A percentile compares a stretch with the other conserved stretches of the same genome.
These are phyloP conservation scores for Flammula alnicola DNA, from an alignment of 1,284 basidiomycete genomes.

Conservation along the genomic window DNA sequence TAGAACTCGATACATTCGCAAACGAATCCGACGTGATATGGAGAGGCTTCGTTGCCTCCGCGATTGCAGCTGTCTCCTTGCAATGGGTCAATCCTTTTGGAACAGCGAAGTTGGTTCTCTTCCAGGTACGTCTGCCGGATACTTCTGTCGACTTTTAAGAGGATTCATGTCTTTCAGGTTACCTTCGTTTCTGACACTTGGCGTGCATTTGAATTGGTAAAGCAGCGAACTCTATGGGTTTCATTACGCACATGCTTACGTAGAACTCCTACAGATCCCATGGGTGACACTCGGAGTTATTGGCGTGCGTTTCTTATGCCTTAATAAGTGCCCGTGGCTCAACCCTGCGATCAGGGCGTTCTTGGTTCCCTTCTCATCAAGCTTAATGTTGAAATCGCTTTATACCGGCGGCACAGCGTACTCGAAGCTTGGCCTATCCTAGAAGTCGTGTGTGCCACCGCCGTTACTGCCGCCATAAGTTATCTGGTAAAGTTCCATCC, in stretches of 20 bases:
- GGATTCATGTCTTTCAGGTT: constrained; percentile 41
- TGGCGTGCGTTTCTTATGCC: constrained; percentile 47
- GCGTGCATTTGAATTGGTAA: constrained; percentile 73
- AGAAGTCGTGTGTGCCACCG: constrained; percentile 65
- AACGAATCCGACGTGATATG: constrained; percentile 76
- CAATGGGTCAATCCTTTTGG: constrained; percentile 79
- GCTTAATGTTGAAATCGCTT: constrained; percentile 65
- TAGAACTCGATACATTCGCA: constrained; percentile 71
- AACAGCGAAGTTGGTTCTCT: constrained; percentile 75
- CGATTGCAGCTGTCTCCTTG: constrained; percentile 69
- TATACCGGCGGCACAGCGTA: constrained; percentile 61
- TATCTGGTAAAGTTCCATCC: constrained; percentile 53
- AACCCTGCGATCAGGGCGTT: constrained; percentile 50
- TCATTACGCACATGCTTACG: neutral
- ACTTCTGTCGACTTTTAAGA: neutral
- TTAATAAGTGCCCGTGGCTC: neutral
- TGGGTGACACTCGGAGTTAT: constrained; percentile 65
- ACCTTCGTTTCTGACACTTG: constrained; percentile 63
- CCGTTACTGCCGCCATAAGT: constrained; percentile 69
- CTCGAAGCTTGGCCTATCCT: constrained; percentile 66
- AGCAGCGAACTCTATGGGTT: neutral
- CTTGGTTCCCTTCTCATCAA: constrained; percentile 68
- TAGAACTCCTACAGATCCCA: constrained; percentile 51
- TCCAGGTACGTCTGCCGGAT: constrained; percentile 46
- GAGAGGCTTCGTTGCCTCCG: constrained; percentile 77